Conservation (phyloP, 2,329 filamentous ascomycete species). For the Ophiostoma sp. region DNA sequence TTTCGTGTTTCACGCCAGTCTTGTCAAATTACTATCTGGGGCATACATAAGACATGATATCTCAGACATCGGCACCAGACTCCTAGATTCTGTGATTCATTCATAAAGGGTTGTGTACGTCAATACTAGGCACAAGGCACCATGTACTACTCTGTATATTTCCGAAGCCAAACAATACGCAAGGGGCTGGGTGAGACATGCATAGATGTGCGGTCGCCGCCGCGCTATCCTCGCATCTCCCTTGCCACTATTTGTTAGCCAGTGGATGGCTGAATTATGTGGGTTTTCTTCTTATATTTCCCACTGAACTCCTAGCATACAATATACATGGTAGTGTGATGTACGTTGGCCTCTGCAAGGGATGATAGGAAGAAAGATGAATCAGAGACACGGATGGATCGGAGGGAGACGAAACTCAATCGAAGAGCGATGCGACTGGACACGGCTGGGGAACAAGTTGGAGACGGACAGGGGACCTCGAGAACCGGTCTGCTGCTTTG, state of each 20-base stretch:
- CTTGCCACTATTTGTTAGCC: background rate
- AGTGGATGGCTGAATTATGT: background rate
- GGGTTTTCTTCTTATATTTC: background rate
- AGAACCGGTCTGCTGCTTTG: background rate
- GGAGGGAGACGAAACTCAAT: constrained; percentile 12
- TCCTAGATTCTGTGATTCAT: background rate
- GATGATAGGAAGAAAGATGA: constrained; percentile 3
- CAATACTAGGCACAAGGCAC: background rate
- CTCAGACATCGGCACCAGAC: background rate
- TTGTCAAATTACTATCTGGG: constrained; percentile 5
- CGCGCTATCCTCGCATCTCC: background rate
- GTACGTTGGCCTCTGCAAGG: constrained; percentile 7
- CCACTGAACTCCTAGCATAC: background rate
- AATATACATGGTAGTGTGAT: background rate
- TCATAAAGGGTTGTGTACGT: no score
- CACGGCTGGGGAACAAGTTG: background rate
- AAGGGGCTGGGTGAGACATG: constrained; percentile 9
- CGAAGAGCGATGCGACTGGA: constrained; percentile 7
- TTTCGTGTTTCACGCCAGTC: constrained; percentile 12
- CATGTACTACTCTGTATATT: background rate
- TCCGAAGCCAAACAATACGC: background rate
- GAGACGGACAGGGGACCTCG: background rate
- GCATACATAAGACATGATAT: constrained; percentile 8
- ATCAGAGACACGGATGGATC: constrained; percentile 10
- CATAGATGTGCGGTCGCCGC: background rate